Evolutionary conservation across 2,329 filamentous ascomycete species (phyloP).

Genomic region (Diaporthe destruens): DNA sequence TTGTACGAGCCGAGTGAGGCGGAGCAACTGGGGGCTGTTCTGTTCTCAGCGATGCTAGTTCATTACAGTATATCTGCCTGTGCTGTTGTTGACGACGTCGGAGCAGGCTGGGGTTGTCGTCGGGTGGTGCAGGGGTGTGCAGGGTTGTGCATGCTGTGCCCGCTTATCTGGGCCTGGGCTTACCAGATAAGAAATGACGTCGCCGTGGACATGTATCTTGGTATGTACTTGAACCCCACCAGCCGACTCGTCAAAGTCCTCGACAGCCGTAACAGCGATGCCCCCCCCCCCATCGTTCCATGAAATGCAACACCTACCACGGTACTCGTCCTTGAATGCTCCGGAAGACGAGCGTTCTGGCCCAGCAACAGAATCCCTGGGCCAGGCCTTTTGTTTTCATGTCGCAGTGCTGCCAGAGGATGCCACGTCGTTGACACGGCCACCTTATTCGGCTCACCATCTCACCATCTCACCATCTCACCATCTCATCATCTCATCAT

Average conservation of each 20-base stretch:
- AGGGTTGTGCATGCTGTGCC: background rate
- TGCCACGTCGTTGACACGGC: background rate
- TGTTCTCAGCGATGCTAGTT: constrained; percentile 22
- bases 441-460: constrained; percentile 8
- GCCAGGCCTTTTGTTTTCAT: background rate
- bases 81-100: constrained; percentile 27
- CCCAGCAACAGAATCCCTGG: background rate
- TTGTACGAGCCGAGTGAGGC: background rate
- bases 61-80: constrained; percentile 9
- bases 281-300: too few relatives aligned
- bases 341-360: background rate
- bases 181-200: constrained; percentile 16
- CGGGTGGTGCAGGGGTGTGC: constrained; percentile 16
- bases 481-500: background rate
- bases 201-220: background rate
- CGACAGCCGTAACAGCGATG: background rate
- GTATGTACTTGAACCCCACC: background rate
- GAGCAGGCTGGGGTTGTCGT: constrained; percentile 18
- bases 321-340: background rate
- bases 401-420: background rate
- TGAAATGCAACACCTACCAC: background rate
- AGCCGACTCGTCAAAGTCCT: too few relatives aligned
- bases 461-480: background rate
- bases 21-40: constrained; percentile 16
- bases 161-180: background rate